A percentile compares a stretch with the other conserved stretches of the same genome.
Evolutionary conservation across 495 filamentous ascomycete species (phyloP).

Genomic region (Daldinia bambusicola): DNA sequence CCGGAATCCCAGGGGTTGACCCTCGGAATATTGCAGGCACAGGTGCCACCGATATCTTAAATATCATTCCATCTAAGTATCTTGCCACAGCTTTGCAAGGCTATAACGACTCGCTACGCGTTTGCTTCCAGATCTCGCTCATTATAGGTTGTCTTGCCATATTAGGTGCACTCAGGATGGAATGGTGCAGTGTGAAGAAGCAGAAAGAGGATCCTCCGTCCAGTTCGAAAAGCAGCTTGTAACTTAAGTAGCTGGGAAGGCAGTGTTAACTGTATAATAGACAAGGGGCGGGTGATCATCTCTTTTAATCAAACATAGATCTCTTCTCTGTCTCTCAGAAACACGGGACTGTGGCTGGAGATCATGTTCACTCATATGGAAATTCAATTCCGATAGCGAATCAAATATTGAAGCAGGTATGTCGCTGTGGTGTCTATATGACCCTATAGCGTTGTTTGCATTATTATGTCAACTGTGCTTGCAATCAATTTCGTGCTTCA

Average conservation of each 20-base stretch:
- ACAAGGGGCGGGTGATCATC: neutral
- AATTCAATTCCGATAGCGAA: no score
- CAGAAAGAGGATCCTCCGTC: neutral
- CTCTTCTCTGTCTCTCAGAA: no score
- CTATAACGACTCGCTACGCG: slow-evolving; percentile 75
- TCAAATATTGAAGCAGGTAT: no score
- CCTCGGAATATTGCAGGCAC: slow-evolving; percentile 61
- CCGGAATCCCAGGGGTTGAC: slow-evolving; percentile 62
- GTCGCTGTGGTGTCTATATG: no score
- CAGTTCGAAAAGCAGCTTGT: neutral
- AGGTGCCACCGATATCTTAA: slow-evolving; percentile 75
- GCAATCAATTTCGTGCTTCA: no score
- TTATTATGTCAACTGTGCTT: no score
- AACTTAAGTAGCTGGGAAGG: neutral
- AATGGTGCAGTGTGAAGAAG: slow-evolving; percentile 82
- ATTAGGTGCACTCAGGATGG: slow-evolving; percentile 67
- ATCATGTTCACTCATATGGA: no score
- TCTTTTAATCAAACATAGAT: neutral
- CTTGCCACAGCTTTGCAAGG: slow-evolving; percentile 68
- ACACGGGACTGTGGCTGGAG: no score
- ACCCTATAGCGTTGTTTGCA: no score
- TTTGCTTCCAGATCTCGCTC: slow-evolving; percentile 75
- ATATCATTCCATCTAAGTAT: slow-evolving; percentile 54
- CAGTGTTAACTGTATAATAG: neutral
- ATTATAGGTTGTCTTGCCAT: slow-evolving; percentile 70